Evolutionary conservation across 495 filamentous ascomycete genomes (phyloP).

Genomic region (Hypoxylon crocopeplum): DNA sequence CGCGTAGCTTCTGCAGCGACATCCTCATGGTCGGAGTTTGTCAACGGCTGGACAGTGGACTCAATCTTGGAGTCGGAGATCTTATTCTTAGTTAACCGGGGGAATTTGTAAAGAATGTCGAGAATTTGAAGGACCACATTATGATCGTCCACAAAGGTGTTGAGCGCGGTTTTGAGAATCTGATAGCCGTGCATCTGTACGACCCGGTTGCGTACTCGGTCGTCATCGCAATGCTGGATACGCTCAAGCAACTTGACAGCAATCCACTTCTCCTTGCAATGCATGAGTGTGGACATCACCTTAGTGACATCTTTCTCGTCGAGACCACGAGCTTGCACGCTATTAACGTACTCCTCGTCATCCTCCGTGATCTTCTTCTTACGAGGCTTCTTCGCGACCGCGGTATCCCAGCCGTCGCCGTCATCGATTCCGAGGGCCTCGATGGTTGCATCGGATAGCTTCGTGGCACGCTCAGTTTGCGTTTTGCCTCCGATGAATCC

Average conservation of each 20-base stretch:
- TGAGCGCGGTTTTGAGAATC: constrained; percentile 85
- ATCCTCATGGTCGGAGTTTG: constrained; percentile 70
- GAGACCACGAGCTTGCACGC: constrained; percentile 80
- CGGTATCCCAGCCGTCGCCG: constrained; percentile 87
- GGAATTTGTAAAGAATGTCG: constrained; percentile 87
- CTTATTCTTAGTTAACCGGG: constrained; percentile 93
- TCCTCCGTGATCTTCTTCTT: constrained; percentile 95
- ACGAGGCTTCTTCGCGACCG: constrained; percentile 83
- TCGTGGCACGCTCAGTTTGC: constrained; percentile 93
- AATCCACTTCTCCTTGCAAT: constrained; percentile 99
- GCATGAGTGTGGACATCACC: constrained; percentile 98
- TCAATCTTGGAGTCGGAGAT: constrained; percentile 97
- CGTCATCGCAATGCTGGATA: constrained; percentile 88
- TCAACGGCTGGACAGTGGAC: constrained; percentile 74
- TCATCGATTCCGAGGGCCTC: constrained; percentile 97
- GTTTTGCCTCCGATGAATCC: constrained; percentile 98
- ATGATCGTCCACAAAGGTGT: constrained; percentile 83
- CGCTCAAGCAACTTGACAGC: constrained; percentile 91
- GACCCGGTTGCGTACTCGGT: constrained; percentile 84
- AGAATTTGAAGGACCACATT: constrained; percentile 90
- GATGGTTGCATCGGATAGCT: constrained; percentile 86
- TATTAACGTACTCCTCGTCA: constrained; percentile 97
- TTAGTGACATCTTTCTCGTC: constrained; percentile 91
- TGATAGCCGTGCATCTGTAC: constrained; percentile 97
- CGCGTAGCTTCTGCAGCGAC: constrained; percentile 73